Conservation (phyloP, 352 stramenopile genomes). For the Albugo laibachii region DNA sequence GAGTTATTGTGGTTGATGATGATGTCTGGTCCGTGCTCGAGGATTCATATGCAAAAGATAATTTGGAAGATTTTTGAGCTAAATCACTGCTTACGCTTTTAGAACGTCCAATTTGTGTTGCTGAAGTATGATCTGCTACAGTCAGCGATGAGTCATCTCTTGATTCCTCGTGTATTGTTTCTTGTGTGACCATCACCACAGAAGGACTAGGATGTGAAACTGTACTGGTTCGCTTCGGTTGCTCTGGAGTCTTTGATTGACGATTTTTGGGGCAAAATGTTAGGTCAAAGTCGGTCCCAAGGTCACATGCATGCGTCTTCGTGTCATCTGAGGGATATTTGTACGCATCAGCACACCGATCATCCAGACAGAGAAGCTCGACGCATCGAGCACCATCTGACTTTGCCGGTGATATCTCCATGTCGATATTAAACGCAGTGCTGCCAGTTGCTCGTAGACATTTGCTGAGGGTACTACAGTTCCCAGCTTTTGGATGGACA, state of each 20-base stretch:
- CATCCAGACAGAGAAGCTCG: constrained; percentile 19
- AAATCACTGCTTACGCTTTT: too few species aligned
- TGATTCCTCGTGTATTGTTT: too few species aligned
- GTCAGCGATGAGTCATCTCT: too few species aligned
- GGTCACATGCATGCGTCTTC: constrained; percentile 37
- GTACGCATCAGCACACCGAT: constrained; percentile 37
- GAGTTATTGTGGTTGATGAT: too few species aligned
- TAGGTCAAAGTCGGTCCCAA: constrained; percentile 29
- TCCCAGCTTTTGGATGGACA: neutral
- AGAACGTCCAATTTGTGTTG: too few species aligned
- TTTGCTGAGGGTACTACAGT: neutral
- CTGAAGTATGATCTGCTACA: too few species aligned
- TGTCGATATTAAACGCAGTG: constrained; percentile 1
- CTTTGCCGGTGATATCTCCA: constrained; percentile 7
- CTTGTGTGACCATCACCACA: too few species aligned
- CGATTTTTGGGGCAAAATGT: constrained; percentile 35
- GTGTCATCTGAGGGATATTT: constrained; percentile 32
- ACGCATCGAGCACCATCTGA: constrained; percentile 18
- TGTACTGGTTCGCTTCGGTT: neutral
- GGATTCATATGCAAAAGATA: too few species aligned
- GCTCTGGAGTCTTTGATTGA: neutral
- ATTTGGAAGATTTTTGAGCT: too few species aligned
- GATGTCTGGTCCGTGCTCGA: too few species aligned
- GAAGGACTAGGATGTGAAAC: too few species aligned
- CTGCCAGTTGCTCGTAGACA: neutral